Percentiles rank a stretch among this genome's conserved stretches.
phyloP scores from a whole-genome alignment of 164 flowering plant genomes.

The Chimonanthus praecox region DNA sequence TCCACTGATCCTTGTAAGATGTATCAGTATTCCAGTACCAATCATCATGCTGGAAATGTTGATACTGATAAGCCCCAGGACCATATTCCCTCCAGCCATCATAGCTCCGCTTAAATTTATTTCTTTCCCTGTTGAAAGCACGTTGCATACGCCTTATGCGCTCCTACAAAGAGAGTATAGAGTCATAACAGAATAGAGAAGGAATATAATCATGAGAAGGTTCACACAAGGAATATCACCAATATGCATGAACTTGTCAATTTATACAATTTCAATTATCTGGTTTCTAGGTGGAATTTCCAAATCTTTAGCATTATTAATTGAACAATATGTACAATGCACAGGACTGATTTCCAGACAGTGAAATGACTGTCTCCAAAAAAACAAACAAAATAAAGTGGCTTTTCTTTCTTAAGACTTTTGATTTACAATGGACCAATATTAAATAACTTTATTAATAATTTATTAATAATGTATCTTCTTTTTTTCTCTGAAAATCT shows the following conservation, averaged over 20 bases:
- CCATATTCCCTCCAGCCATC: conserved; percentile 86
- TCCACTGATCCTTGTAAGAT: conserved; percentile 38
- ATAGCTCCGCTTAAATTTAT: conserved; percentile 61
- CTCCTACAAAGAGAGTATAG: conserved; percentile 43
- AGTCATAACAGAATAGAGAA: not conserved
- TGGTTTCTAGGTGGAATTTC: no score
- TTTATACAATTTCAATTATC: no score
- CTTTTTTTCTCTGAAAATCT: no score
- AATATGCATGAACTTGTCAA: not conserved
- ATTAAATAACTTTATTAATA: no score
- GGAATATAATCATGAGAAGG: not conserved
- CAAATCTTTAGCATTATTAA: no score
- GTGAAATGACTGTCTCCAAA: no score
- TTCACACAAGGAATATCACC: not conserved
- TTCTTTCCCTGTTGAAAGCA: conserved; percentile 91
- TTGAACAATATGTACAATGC: no score
- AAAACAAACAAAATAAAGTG: no score
- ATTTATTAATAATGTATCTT: no score
- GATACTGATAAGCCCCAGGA: conserved; percentile 48
- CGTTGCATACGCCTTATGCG: conserved; percentile 98
- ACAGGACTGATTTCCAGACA: no score
- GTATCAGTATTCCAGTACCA: conserved; percentile 76
- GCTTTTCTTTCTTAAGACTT: no score
- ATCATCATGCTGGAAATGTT: conserved; percentile 80
- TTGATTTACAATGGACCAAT: no score